phyloP scores from a whole-genome alignment of 352 stramenopile genomes.

The Phytopythium kandeliae region DNA sequence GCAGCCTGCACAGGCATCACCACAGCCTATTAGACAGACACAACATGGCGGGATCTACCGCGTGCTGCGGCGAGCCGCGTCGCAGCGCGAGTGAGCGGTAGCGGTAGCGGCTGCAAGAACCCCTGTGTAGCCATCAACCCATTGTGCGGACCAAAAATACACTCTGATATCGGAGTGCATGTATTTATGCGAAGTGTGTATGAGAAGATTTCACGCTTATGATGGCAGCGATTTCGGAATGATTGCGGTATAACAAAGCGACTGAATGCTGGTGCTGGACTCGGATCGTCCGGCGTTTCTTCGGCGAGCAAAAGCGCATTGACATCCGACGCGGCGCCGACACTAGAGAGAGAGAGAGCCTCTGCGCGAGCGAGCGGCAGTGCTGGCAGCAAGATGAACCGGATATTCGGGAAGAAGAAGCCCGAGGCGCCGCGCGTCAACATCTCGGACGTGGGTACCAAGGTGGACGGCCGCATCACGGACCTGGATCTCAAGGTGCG shows the following conservation, averaged over 20 bases:
- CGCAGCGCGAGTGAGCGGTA: conserved; percentile 7
- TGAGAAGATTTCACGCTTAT: no score
- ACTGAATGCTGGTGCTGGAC: no score
- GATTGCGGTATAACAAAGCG: no score
- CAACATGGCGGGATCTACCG: not conserved
- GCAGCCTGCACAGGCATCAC: not conserved
- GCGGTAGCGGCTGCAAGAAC: not conserved
- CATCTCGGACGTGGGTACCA: conserved; percentile 68
- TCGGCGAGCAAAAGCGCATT: no score
- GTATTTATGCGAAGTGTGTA: no score
- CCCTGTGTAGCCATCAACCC: conserved; percentile 1
- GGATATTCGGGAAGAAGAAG: conserved; percentile 86
- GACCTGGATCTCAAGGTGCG: conserved; percentile 79
- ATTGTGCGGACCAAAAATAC: no score
- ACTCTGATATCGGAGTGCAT: no score
- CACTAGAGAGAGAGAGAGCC: no score
- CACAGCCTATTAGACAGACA: not conserved
- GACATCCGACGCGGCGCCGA: no score
- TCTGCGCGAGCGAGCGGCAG: no score
- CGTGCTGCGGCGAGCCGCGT: conserved; percentile 22
- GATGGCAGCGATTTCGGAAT: no score
- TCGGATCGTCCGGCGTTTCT: no score
- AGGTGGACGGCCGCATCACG: conserved; percentile 67
- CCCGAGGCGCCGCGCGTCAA: conserved; percentile 63
- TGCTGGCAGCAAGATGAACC: conserved; percentile 56